Conservation (phyloP, 2,329 filamentous ascomycete genomes). For the Bisporella sp. region DNA sequence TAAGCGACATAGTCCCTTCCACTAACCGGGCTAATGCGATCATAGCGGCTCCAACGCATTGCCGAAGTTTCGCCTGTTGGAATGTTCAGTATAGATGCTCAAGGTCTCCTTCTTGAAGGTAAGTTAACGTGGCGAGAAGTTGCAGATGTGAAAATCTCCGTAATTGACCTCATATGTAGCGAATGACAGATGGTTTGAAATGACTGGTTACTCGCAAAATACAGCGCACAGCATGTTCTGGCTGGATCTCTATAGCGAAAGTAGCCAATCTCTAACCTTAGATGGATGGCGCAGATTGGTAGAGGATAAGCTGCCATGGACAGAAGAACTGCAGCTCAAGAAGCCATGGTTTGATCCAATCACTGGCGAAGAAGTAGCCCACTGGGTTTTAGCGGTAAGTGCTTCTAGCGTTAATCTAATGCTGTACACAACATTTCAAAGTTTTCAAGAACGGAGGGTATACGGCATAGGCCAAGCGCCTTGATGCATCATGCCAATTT, state of each 20-base stretch:
- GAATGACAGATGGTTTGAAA: constrained; percentile 70
- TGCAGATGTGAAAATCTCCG: too few species aligned
- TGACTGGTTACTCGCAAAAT: constrained; percentile 59
- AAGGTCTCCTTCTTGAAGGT: constrained; percentile 66
- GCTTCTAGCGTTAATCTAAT: too few species aligned
- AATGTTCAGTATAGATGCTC: constrained; percentile 71
- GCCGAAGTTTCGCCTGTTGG: constrained; percentile 77
- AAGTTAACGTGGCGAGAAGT: too few species aligned
- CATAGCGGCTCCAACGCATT: constrained; percentile 45
- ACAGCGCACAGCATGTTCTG: constrained; percentile 54
- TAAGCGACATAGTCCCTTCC: too few species aligned
- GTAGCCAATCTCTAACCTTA: constrained; percentile 51
- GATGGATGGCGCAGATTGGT: constrained; percentile 56
- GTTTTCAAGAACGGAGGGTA: too few species aligned
- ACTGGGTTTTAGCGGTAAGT: constrained; percentile 59
- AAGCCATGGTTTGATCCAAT: constrained; percentile 45
- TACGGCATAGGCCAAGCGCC: too few species aligned
- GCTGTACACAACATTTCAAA: too few species aligned
- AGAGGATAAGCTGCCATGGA: constrained; percentile 54
- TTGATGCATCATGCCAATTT: too few species aligned
- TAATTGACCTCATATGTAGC: too few species aligned
- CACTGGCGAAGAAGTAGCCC: constrained; percentile 54
- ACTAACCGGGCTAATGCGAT: too few species aligned
- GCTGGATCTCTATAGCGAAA: constrained; percentile 62
- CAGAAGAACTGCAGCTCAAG: constrained; percentile 67